A percentile compares a stretch with the other conserved stretches of the same genome.
These are phyloP conservation scores for Phytophthora litchii DNA, from an alignment of 352 stramenopile species.

Conservation along the genomic window DNA sequence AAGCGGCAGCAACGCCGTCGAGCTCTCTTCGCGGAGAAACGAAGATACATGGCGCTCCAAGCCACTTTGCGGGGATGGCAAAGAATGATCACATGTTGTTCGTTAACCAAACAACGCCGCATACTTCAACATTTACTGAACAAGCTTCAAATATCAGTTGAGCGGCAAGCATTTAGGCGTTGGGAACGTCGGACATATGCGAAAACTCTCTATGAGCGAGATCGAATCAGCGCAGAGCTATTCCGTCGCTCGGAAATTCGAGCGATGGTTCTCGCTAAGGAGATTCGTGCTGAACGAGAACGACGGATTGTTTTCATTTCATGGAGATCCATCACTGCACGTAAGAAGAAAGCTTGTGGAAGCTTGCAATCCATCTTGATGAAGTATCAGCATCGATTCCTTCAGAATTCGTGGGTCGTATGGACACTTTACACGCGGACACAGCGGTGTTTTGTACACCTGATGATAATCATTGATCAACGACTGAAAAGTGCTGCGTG, in stretches of 20 bases:
- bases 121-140: conserved; percentile 15
- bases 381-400: conserved; percentile 8
- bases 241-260: conserved; percentile 29
- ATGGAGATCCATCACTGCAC: conserved; percentile 18
- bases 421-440: conserved; percentile 6
- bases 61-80: conserved; percentile 24
- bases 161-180: conserved; percentile 15
- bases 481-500: conserved; percentile 20
- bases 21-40: conserved; percentile 25
- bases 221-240: conserved; percentile 31
- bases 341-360: conserved; percentile 10
- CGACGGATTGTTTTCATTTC: conserved; percentile 13
- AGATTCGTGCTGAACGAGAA: conserved; percentile 14
- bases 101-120: conserved; percentile 24
- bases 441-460: conserved; percentile 1
- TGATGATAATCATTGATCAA: conserved; percentile 1
- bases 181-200: conserved; percentile 23
- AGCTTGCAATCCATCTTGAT: conserved; percentile 8
- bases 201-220: conserved; percentile 15
- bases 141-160: conserved; percentile 6
- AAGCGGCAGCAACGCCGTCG: conserved; percentile 8
- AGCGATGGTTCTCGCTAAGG: conserved; percentile 15
- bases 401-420: conserved; percentile 5
- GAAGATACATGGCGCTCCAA: conserved; percentile 22
- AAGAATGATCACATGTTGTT: conserved; percentile 8